Conservation (phyloP, 176 grass and related monocot genomes). For the Ensete ventricosum region DNA sequence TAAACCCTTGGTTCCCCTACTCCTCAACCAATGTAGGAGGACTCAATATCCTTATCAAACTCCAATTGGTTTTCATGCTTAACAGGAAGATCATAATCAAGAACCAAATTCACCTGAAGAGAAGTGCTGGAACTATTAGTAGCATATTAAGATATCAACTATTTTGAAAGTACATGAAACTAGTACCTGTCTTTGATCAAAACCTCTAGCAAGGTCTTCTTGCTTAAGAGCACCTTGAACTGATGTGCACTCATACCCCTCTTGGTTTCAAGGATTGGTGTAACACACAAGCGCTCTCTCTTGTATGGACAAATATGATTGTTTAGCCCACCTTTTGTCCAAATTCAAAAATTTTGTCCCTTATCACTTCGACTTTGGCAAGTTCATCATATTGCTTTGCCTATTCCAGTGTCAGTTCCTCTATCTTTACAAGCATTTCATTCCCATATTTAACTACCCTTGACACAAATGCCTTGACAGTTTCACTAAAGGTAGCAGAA, state of each 20-base stretch:
- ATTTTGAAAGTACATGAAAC: background rate
- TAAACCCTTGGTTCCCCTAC: too few relatives aligned
- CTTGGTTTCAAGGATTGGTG: constrained; percentile 52
- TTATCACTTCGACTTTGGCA: constrained; percentile 82
- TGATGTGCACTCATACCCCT: constrained; percentile 81
- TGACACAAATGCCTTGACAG: constrained; percentile 79
- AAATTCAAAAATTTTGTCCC: constrained; percentile 86
- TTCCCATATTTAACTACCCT: constrained; percentile 67
- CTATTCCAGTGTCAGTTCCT: constrained; percentile 88
- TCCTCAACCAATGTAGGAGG: too few relatives aligned
- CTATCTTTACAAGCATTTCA: constrained; percentile 86
- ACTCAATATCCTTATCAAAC: constrained; percentile 23
- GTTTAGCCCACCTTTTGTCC: constrained; percentile 86
- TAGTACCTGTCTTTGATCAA: constrained; percentile 89
- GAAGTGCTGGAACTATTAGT: background rate
- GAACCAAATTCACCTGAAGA: constrained; percentile 83
- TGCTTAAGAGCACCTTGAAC: constrained; percentile 87
- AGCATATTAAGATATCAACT: background rate
- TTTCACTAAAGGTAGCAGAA: constrained; percentile 91
- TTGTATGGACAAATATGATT: constrained; percentile 87
- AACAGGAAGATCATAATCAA: constrained; percentile 85
- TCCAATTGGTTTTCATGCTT: constrained; percentile 48
- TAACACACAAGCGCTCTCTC: constrained; percentile 51
- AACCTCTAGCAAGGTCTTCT: constrained; percentile 67
- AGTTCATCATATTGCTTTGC: constrained; percentile 79